Evolutionary conservation across 2,329 filamentous ascomycete species (phyloP).

Genomic region (Aspergillus proliferans): DNA sequence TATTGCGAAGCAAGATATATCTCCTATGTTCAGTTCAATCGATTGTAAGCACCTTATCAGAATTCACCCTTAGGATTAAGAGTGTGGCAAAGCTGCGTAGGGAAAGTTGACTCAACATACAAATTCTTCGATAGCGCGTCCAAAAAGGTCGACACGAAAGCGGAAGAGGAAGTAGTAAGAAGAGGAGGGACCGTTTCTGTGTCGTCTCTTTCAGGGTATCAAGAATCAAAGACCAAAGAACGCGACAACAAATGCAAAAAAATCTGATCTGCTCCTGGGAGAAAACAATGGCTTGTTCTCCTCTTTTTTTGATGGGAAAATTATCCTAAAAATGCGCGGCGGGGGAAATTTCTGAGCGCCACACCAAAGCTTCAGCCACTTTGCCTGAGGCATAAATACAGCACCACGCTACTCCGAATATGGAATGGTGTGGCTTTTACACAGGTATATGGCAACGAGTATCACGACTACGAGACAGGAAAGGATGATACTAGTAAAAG

Average conservation of each 20-base stretch:
- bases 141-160: neutral
- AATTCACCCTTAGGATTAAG: too few species aligned
- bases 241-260: neutral
- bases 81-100: neutral
- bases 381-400: slow-evolving; percentile 5
- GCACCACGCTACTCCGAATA: neutral
- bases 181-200: neutral
- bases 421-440: too few species aligned
- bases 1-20: neutral
- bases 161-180: neutral
- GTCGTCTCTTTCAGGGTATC: neutral
- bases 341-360: slow-evolving; percentile 17
- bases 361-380: slow-evolving; percentile 10
- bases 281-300: neutral
- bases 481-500: too few species aligned
- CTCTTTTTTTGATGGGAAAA: neutral
- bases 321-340: neutral
- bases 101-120: neutral
- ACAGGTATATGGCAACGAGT: too few species aligned
- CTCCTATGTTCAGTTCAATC: neutral
- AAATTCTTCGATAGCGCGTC: neutral
- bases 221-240: neutral
- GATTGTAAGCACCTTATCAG: neutral
- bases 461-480: too few species aligned
- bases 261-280: neutral